Conservation (phyloP, 306 rosid genomes). For the Lithocarpus polystachyus region DNA sequence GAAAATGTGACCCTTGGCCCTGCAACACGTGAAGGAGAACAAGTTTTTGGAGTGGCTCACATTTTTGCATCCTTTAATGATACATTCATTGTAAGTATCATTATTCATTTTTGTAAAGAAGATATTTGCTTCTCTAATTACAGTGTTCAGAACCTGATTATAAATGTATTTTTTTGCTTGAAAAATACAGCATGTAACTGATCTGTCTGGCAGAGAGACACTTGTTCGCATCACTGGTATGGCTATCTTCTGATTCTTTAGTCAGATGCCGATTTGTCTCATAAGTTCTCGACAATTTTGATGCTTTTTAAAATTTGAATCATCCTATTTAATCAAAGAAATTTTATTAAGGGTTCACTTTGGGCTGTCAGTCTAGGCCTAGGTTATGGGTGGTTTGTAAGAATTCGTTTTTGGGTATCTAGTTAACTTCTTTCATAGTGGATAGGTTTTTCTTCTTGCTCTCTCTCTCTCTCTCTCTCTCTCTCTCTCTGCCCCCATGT, state of each 20-base stretch:
- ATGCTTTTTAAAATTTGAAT: too few relatives aligned
- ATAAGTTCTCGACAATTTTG: not conserved
- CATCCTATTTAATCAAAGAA: too few relatives aligned
- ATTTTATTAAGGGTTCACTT: too few relatives aligned
- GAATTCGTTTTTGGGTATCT: too few relatives aligned
- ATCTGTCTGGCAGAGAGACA: conserved; percentile 88
- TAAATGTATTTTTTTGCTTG: not conserved
- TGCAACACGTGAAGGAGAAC: conserved; percentile 35
- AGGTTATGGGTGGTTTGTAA: too few relatives aligned
- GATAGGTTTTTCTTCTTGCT: not conserved
- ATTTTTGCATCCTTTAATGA: conserved; percentile 54
- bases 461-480: too few relatives aligned
- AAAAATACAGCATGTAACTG: conserved; percentile 73
- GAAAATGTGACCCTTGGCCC: conserved; percentile 12
- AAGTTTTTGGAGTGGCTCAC: conserved; percentile 48
- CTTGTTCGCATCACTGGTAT: conserved; percentile 80
- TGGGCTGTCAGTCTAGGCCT: too few relatives aligned
- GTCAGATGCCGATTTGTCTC: not conserved
- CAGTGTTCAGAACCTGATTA: not conserved
- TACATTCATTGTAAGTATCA: conserved; percentile 39
- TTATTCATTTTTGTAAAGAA: not conserved
- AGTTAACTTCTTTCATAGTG: not conserved
- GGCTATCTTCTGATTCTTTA: not conserved
- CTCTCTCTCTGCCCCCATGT: too few relatives aligned
- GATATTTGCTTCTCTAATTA: not conserved